These are phyloP conservation scores for Fusarium chuoi DNA, from an alignment of 2,329 filamentous ascomycete species.

Conservation along the genomic window DNA sequence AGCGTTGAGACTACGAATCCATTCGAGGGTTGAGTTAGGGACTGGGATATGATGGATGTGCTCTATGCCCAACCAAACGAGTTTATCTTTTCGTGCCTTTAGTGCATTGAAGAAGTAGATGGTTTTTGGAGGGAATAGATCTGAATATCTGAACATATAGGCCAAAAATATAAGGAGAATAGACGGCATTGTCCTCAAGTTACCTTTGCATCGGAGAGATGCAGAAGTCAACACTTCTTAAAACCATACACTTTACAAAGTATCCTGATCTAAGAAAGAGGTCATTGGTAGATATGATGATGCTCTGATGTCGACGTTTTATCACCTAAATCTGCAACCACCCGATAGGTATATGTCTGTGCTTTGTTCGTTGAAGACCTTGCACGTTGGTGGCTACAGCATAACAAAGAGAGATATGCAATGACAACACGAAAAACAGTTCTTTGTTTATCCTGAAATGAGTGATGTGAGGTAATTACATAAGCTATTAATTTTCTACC, in stretches of 20 bases:
- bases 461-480: background rate
- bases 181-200: background rate
- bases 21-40: background rate
- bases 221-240: background rate
- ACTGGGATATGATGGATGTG: background rate
- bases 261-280: background rate
- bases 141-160: background rate
- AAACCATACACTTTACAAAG: background rate
- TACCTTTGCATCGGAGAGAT: background rate
- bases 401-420: background rate
- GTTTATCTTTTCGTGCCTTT: background rate
- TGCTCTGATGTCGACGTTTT: background rate
- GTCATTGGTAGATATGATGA: no score
- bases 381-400: background rate
- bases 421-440: background rate
- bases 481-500: background rate
- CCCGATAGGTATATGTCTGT: no score
- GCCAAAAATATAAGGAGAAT: background rate
- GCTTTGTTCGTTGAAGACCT: background rate
- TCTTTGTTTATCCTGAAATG: background rate
- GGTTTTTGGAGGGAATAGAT: background rate
- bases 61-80: background rate
- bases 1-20: conserved; percentile 1
- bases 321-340: background rate
- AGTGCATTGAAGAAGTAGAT: background rate